These are phyloP conservation scores for Graphilbum fragrans DNA, from an alignment of 2,329 filamentous ascomycete genomes.

Conservation along the genomic window DNA sequence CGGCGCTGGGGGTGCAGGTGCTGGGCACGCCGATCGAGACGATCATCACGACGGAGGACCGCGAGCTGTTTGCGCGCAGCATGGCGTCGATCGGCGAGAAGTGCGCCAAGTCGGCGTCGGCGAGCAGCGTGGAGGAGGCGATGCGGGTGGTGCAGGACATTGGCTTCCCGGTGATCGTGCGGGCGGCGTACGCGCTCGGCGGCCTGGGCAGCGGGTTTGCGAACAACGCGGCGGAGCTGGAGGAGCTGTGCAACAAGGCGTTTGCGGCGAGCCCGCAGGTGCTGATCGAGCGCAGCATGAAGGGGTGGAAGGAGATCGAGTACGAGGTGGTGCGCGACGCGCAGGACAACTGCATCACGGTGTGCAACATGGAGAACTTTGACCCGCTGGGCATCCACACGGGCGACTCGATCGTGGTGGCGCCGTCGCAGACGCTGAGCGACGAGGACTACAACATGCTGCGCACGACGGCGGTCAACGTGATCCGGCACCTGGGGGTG, in stretches of 20 bases:
- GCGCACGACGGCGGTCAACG: conserved; percentile 89
- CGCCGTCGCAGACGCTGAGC: conserved; percentile 89
- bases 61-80: conserved; percentile 91
- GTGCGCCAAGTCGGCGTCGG: conserved; percentile 93
- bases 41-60: conserved; percentile 96
- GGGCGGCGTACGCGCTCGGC: conserved; percentile 90
- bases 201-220: conserved; percentile 94
- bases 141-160: conserved; percentile 81
- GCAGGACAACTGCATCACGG: conserved; percentile 96
- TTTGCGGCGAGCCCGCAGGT: conserved; percentile 93
- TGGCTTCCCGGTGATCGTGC: conserved; percentile 92
- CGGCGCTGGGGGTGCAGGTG: conserved; percentile 81
- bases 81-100: conserved; percentile 99
- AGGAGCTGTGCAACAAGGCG: conserved; percentile 85
- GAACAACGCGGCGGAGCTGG: conserved; percentile 69
- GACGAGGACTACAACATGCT: conserved; percentile 99
- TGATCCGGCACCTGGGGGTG: conserved; percentile 92
- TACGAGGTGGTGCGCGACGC: conserved; percentile 96
- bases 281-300: conserved; percentile 96
- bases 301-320: conserved; percentile 99
- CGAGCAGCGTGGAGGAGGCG: conserved; percentile 78
- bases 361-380: conserved; percentile 99
- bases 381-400: conserved; percentile 97
- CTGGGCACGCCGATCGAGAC: conserved; percentile 94
- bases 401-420: conserved; percentile 95